Evolutionary conservation across 495 filamentous ascomycete species (phyloP).

Genomic region (Aspergillus homomorphus): DNA sequence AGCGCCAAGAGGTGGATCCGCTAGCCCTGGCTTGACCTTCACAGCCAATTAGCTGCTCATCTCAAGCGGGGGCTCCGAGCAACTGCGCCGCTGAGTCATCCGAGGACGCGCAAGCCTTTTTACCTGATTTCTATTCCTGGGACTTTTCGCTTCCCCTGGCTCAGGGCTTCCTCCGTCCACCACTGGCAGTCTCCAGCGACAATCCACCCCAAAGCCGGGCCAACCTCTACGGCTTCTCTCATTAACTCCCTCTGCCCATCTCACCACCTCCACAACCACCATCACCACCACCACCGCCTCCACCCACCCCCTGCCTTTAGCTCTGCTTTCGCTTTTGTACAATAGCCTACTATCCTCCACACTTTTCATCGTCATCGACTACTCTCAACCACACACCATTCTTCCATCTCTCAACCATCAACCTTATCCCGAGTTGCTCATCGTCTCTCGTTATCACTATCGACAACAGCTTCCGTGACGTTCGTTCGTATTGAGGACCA

Average conservation of each 20-base stretch:
- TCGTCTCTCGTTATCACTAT: slow-evolving; percentile 9
- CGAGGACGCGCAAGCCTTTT: slow-evolving; percentile 40
- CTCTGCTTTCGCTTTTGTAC: neutral
- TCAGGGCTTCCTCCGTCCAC: neutral
- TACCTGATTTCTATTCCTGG: slow-evolving; percentile 33
- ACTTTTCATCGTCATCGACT: neutral
- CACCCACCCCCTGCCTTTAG: slow-evolving; percentile 8
- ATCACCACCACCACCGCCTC: slow-evolving; percentile 11
- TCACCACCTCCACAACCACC: neutral
- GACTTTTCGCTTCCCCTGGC: slow-evolving; percentile 16
- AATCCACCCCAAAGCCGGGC: slow-evolving; percentile 5
- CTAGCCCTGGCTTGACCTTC: neutral
- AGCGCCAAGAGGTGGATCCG: slow-evolving; percentile 8
- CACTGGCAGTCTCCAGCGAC: slow-evolving; percentile 9
- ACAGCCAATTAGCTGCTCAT: slow-evolving; percentile 6
- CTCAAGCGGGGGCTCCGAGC: neutral
- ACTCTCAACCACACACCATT: neutral
- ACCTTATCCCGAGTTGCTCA: neutral
- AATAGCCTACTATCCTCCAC: neutral
- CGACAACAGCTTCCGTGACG: neutral
- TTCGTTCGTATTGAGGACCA: neutral
- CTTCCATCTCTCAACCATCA: neutral
- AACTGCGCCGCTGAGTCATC: slow-evolving; percentile 29
- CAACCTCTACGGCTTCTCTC: slow-evolving; percentile 9
- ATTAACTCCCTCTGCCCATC: slow-evolving; percentile 12